Base-by-base conservation (phyloP, 495 filamentous ascomycete genomes). In the Aspergillus egyptiacus region DNA sequence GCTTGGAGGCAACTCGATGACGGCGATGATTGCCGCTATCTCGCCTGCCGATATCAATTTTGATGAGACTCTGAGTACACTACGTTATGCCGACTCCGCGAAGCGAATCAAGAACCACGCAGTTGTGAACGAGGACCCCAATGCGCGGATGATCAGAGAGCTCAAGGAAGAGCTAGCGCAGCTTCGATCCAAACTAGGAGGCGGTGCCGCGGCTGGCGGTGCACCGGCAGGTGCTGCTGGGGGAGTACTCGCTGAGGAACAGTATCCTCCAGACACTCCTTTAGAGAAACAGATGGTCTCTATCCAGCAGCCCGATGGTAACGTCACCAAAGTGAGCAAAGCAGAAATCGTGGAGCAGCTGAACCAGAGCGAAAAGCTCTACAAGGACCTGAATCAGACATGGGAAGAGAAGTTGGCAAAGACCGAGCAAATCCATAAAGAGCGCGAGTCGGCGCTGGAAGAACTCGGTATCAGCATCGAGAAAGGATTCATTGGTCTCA, bases 21-120 rank as follows among this genome's bases (percentile, higher is more conserved):
- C 93, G 15, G 94, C 93, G 37, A 98, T 98, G 93, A 98, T 98
- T 70, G 93, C 93, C 37, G 93, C 93, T 30, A 97, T 98, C 60
- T 96, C 90, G 45, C 93, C 93, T 4, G 93, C 93, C 45, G 93
- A 99, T 69, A 97, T 99, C 74, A 99, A 99, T 68, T 99, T 91
- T 59, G 93, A 99, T 56, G 93, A 99, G 65, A 97, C 93, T 10
- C 74, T 99, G 6, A 89, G 90, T 64, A 99, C 93, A 9, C 74
- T 99, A 9, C 82, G 93, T 49, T 99, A 99, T 70, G 93, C 93
- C 36, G 93, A 99, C 64, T 95, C 89, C 6, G 93, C 93, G 18
- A 99, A 99, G 69, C 81, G 93, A 55, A 99, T 99, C 75, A 97
- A 97, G 87, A 97, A 99, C 70, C 94, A 99, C 64, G 93, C 93